Base-by-base conservation (phyloP, 2,329 filamentous ascomycete genomes). In the Sporothrix dimorphospora region DNA sequence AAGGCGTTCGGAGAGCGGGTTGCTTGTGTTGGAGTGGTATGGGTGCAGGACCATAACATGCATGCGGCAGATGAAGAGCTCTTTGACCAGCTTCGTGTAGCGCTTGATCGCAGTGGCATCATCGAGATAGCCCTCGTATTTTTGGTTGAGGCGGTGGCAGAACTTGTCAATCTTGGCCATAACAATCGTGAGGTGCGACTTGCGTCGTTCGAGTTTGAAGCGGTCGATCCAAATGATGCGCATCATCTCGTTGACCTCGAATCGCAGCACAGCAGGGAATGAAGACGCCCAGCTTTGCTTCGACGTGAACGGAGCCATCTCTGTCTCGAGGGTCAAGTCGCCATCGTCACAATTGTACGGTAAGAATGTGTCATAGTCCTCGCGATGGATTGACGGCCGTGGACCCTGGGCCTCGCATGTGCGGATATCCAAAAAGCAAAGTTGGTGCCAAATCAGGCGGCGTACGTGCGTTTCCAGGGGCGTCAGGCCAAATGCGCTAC, bases 401-500 rank as follows among this genome's bases (percentile, higher is more conserved):
- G 92, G 92, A 0, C 91, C 92, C 74, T 92, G 91, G 1, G 90
- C 88, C 80, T 94, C 92, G 77, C 89, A 92, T 0, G 91, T 93
- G 51, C 91, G 85, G 72, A 93, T 87, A 78, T 94, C 92, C 9
- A 94, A 84, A 78, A 92, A 92, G 79, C 91, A 93, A 24, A 94
- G 84, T 76, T 94, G 91, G 78, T 93, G 90, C 92, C 92, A 94
- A 45, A 94, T 84, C 51, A 94, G 81, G 4, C 92, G 88, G 14
- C 92, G 88, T 3, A 93, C 84, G 70, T 94, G 91, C 0, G 89
- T 90, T 76, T 94, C 91, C 2, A 93, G 81, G 0, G 91, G 86
- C 2, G 85, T 87, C 72, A 91, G 85, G 1, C 87, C 88, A 76
- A 92, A 93, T 11, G 86, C 84, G 57, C 88, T 86, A 19, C 90